Percentiles rank a stretch among this genome's conserved stretches.
These are phyloP conservation scores for Penicillium subrubescens DNA, from an alignment of 495 filamentous ascomycete genomes.

Conservation along the genomic window DNA sequence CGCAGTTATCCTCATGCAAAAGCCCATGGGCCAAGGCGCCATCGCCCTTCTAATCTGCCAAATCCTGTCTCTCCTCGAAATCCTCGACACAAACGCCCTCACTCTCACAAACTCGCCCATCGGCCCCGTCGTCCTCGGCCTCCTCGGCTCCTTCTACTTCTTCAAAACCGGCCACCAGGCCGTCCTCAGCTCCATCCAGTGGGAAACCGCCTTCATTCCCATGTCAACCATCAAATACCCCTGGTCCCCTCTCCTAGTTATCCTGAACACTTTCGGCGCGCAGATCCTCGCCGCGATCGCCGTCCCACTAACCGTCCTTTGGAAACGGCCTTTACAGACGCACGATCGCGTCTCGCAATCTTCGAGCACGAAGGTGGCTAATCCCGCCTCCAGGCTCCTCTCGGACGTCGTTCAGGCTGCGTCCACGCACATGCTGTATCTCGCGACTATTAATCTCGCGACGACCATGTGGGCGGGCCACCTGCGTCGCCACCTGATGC, in stretches of 20 bases:
- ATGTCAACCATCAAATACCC: slow-evolving; percentile 82
- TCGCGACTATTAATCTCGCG: slow-evolving; percentile 76
- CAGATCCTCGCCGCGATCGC: slow-evolving; percentile 80
- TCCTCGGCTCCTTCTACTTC: slow-evolving; percentile 89
- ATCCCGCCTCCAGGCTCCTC: slow-evolving; percentile 56
- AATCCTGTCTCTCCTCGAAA: slow-evolving; percentile 83
- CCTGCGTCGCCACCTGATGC: slow-evolving; percentile 89
- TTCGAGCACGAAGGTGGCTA: slow-evolving; percentile 38
- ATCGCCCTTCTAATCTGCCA: slow-evolving; percentile 80
- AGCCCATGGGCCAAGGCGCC: slow-evolving; percentile 90
- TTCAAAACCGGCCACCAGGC: slow-evolving; percentile 99
- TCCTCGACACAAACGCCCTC: slow-evolving; percentile 77
- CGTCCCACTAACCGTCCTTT: slow-evolving; percentile 80
- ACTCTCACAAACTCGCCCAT: slow-evolving; percentile 64
- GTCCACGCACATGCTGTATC: slow-evolving; percentile 74
- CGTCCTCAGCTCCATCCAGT: slow-evolving; percentile 84
- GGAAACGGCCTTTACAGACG: slow-evolving; percentile 67
- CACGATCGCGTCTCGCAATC: slow-evolving; percentile 30
- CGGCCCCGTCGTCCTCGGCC: slow-evolving; percentile 79
- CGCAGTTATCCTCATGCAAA: slow-evolving; percentile 78
- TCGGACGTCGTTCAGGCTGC: slow-evolving; percentile 69
- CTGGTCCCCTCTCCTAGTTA: slow-evolving; percentile 79
- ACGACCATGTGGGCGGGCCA: slow-evolving; percentile 87
- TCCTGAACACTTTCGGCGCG: slow-evolving; percentile 84
- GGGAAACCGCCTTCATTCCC: slow-evolving; percentile 95